Conservation (phyloP, 208 protist genomes). For the Borovskyia barvae region DNA sequence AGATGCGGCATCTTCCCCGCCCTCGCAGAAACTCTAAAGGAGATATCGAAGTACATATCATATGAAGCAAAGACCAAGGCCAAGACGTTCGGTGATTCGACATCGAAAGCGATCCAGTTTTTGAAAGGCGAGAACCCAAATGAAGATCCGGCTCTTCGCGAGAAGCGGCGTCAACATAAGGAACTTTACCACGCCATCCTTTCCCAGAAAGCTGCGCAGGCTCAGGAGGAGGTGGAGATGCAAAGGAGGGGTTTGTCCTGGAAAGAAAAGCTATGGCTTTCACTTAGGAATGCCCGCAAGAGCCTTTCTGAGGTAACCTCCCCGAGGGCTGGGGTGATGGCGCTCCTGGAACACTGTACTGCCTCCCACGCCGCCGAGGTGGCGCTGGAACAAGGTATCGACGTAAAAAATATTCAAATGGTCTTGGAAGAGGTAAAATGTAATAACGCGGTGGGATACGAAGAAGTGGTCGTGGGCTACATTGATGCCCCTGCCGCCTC, state of each 20-base stretch:
- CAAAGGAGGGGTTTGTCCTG: conserved; percentile 1
- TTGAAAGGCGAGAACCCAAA: conserved; percentile 44
- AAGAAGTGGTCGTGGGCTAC: conserved; percentile 78
- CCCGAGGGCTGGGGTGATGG: conserved; percentile 63
- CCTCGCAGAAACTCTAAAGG: conserved; percentile 44
- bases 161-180: conserved; percentile 54
- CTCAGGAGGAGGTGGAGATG: conserved; percentile 2
- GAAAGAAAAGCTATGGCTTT: conserved; percentile 31
- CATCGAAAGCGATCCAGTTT: conserved; percentile 36
- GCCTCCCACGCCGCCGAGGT: conserved; percentile 85
- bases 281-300: conserved; percentile 17
- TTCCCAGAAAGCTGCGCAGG: conserved; percentile 30
- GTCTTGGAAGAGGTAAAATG: conserved; percentile 54
- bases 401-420: conserved; percentile 78
- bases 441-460: conserved; percentile 30
- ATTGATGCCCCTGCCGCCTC: conserved; percentile 75
- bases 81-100: conserved; percentile 32
- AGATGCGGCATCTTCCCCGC: conserved; percentile 34
- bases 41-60: conserved; percentile 39
- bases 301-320: conserved; percentile 50
- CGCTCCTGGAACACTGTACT: conserved; percentile 82
- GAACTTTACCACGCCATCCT: conserved; percentile 66
- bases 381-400: conserved; percentile 75
- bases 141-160: conserved; percentile 32
- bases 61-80: conserved; percentile 22